Percentiles rank a stretch among this genome's conserved stretches.
These are phyloP conservation scores for Solioccasus polychromus DNA, from an alignment of 768 basidiomycete genomes.

Conservation along the genomic window DNA sequence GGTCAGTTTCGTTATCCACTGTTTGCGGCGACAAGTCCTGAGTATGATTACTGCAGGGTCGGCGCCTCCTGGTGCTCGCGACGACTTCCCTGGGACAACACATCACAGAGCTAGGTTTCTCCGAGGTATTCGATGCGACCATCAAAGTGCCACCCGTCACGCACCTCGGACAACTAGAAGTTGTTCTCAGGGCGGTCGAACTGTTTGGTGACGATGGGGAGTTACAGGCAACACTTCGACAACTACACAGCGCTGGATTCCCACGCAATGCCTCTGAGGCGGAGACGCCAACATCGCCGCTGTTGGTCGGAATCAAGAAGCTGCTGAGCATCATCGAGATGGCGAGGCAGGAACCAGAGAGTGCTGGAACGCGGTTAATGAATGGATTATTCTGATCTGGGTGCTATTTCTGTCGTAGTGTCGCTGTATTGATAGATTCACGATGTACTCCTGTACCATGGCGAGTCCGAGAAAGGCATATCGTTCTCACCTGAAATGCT, in stretches of 20 bases:
- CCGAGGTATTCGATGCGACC: conserved; percentile 88
- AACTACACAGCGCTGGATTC: conserved; percentile 76
- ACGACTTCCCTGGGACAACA: conserved; percentile 88
- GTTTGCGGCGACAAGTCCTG: not conserved
- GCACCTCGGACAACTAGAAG: conserved; percentile 65
- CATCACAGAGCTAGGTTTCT: conserved; percentile 82
- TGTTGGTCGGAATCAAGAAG: conserved; percentile 93
- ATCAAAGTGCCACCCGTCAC: conserved; percentile 82
- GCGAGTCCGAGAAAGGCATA: conserved; percentile 20
- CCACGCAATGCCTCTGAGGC: conserved; percentile 37
- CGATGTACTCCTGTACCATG: not conserved
- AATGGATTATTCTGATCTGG: conserved; percentile 49
- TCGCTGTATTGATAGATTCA: too few species aligned
- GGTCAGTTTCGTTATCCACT: conserved; percentile 40
- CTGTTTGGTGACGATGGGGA: conserved; percentile 63
- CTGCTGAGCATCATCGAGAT: conserved; percentile 89
- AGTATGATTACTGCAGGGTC: conserved; percentile 54
- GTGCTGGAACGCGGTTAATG: conserved; percentile 68
- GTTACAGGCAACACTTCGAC: conserved; percentile 53
- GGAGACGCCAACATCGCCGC: conserved; percentile 42
- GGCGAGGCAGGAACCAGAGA: conserved; percentile 93
- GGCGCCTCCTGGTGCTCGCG: conserved; percentile 86
- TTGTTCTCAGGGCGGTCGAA: conserved; percentile 74
- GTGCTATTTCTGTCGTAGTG: conserved; percentile 6
- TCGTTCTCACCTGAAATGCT: conserved; percentile 18